Percentiles rank a stretch among this genome's conserved stretches.
Evolutionary conservation across 2,329 filamentous ascomycete genomes (phyloP).

Genomic region (Cladosporium sp.): DNA sequence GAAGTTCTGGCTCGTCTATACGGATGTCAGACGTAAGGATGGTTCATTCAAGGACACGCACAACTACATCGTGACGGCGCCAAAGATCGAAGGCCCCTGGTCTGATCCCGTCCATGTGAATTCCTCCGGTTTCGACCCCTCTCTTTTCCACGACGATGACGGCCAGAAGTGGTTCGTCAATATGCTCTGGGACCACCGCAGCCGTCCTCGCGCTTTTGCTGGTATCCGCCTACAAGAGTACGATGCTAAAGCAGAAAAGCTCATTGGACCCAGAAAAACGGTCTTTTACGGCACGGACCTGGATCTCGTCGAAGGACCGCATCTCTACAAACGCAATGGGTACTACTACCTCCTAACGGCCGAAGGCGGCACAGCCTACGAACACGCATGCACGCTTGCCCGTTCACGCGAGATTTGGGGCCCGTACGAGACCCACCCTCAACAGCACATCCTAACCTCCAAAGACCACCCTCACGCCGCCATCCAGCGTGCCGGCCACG

Average conservation of each 20-base stretch:
- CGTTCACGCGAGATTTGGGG: constrained; percentile 54
- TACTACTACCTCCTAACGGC: constrained; percentile 60
- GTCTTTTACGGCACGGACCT: constrained; percentile 13
- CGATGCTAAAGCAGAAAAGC: constrained; percentile 10
- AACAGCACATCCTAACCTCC: constrained; percentile 50
- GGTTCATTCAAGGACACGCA: constrained; percentile 62
- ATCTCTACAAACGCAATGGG: constrained; percentile 55
- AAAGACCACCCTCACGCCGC: constrained; percentile 44
- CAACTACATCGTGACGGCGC: constrained; percentile 56
- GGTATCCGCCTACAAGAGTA: constrained; percentile 16
- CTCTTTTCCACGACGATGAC: constrained; percentile 12
- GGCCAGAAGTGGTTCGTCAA: constrained; percentile 14
- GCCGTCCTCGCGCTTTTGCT: constrained; percentile 14
- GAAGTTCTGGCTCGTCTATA: constrained; percentile 61
- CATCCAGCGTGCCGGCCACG: constrained; percentile 49
- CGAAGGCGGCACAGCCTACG: constrained; percentile 51
- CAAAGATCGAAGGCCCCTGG: constrained; percentile 51
- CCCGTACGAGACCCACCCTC: constrained; percentile 58
- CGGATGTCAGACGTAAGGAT: constrained; percentile 64
- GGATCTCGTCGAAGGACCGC: constrained; percentile 43
- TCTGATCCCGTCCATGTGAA: constrained; percentile 54
- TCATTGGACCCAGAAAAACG: constrained; percentile 13
- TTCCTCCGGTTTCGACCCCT: constrained; percentile 59
- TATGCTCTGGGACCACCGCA: constrained; percentile 17
- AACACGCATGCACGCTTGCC: constrained; percentile 57